phyloP scores from a whole-genome alignment of 768 basidiomycete genomes.

The Suillus occidentalis region DNA sequence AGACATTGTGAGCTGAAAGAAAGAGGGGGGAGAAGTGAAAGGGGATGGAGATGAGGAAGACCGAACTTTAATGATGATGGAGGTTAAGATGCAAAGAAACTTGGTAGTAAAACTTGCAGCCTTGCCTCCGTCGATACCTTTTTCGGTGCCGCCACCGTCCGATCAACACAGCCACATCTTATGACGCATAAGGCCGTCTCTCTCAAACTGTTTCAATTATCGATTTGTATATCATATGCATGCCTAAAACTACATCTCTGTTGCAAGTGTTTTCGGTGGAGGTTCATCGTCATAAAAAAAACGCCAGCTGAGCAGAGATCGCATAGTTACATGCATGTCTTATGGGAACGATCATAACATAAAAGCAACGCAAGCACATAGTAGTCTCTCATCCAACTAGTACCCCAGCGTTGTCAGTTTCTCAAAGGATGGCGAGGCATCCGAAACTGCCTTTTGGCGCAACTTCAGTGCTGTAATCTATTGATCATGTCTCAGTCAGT shows the following conservation, averaged over 20 bases:
- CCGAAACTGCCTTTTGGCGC: conserved; percentile 81
- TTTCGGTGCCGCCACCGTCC: conserved; percentile 27
- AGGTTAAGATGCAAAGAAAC: conserved; percentile 6
- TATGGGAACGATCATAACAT: conserved; percentile 44
- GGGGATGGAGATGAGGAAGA: conserved; percentile 18
- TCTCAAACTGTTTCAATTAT: conserved; percentile 13
- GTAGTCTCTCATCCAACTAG: conserved; percentile 49
- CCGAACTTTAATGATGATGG: conserved; percentile 7
- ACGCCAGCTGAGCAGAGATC: conserved; percentile 18
- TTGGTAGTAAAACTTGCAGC: conserved; percentile 8
- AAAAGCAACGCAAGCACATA: conserved; percentile 28
- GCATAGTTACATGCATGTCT: conserved; percentile 44
- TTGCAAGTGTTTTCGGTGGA: conserved; percentile 3
- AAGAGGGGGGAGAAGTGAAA: conserved; percentile 10
- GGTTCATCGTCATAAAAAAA: conserved; percentile 29
- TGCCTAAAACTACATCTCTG: conserved; percentile 14
- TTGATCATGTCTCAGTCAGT: conserved; percentile 14
- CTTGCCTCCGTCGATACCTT: conserved; percentile 17
- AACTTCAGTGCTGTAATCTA: conserved; percentile 90
- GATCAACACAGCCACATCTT: conserved; percentile 27
- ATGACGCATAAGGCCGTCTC: not conserved
- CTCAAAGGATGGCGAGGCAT: conserved; percentile 52
- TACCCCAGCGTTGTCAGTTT: conserved; percentile 87
- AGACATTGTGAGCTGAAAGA: conserved; percentile 49
- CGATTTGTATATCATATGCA: conserved; percentile 9